These are phyloP conservation scores for Phytophthora nicotianae DNA, from an alignment of 352 stramenopile species.

Conservation along the genomic window DNA sequence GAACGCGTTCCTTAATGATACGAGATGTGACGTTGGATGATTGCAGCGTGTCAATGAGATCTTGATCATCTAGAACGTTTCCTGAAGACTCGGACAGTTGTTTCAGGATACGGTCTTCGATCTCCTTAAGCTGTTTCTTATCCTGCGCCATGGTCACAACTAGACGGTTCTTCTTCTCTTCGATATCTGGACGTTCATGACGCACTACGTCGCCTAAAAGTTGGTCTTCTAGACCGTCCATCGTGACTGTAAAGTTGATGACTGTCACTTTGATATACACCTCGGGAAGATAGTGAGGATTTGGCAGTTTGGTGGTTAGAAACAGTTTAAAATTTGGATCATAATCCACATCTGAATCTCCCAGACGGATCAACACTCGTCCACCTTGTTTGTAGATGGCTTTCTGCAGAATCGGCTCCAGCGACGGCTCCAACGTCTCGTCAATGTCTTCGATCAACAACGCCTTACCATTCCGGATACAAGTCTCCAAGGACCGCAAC, in stretches of 20 bases:
- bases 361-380: conserved; percentile 87
- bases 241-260: conserved; percentile 97
- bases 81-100: conserved; percentile 91
- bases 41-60: conserved; percentile 86
- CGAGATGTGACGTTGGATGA: conserved; percentile 87
- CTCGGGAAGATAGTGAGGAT: conserved; percentile 94
- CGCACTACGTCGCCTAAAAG: conserved; percentile 93
- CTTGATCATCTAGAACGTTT: conserved; percentile 94
- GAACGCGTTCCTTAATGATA: conserved; percentile 89
- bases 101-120: conserved; percentile 93
- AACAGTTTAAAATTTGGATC: conserved; percentile 92
- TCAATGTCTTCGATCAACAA: conserved; percentile 94
- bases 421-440: conserved; percentile 89
- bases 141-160: conserved; percentile 94
- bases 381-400: conserved; percentile 93
- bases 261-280: conserved; percentile 97
- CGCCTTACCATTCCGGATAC: conserved; percentile 91
- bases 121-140: conserved; percentile 92
- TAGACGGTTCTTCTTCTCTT: conserved; percentile 94
- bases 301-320: conserved; percentile 93
- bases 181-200: conserved; percentile 91
- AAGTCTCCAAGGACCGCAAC: conserved; percentile 89
- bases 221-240: conserved; percentile 93
- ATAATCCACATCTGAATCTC: conserved; percentile 94
- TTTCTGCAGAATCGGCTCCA: conserved; percentile 94